phyloP scores from a whole-genome alignment of 148 eudicot species.

The Rhododendron molle region DNA sequence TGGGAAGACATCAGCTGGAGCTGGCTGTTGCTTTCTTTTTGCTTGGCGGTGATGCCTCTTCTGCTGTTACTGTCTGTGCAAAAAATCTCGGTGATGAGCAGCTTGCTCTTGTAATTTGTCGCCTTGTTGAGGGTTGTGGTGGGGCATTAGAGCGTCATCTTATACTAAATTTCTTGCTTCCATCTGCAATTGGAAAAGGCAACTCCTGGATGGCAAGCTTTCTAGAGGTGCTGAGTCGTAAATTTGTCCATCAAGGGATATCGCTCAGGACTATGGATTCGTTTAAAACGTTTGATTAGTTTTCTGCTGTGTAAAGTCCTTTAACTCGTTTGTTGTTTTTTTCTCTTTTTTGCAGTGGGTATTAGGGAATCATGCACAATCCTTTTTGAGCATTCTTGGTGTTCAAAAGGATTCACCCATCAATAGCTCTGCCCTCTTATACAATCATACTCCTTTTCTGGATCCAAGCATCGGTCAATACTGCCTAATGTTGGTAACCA shows the following conservation, averaged over 20 bases:
- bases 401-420: constrained; percentile 32
- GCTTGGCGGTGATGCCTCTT: constrained; percentile 90
- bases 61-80: constrained; percentile 88
- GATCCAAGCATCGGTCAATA: constrained; percentile 90
- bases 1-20: constrained; percentile 95
- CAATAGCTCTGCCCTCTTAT: constrained; percentile 29
- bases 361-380: constrained; percentile 62
- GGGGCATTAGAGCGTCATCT: constrained; percentile 68
- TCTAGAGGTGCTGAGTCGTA: constrained; percentile 50
- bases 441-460: constrained; percentile 42
- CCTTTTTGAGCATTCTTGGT: constrained; percentile 57
- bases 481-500: constrained; percentile 70
- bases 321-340: neutral
- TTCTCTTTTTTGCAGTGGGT: constrained; percentile 54
- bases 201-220: constrained; percentile 85
- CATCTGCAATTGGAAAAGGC: constrained; percentile 72
- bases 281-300: neutral
- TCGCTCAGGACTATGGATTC: neutral
- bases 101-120: constrained; percentile 95
- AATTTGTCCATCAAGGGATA: neutral
- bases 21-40: constrained; percentile 93
- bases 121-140: constrained; percentile 78
- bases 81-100: constrained; percentile 94
- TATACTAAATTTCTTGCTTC: constrained; percentile 74
- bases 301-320: neutral